Percentiles rank a stretch among this genome's conserved stretches.
phyloP scores from a whole-genome alignment of 495 filamentous ascomycete genomes.

The Parmelia sp. region DNA sequence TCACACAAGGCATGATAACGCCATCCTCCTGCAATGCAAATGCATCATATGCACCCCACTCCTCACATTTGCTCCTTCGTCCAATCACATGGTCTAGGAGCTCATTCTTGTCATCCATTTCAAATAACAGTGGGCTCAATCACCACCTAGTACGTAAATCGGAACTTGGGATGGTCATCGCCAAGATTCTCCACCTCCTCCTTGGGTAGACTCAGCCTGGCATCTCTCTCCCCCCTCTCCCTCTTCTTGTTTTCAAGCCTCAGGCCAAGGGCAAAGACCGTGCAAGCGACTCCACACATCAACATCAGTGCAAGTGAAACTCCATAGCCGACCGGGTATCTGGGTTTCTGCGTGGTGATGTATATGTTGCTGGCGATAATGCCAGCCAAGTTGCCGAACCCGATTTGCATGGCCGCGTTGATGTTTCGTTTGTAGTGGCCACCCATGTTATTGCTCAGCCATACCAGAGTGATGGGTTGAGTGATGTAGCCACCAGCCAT shows the following conservation, averaged over 20 bases:
- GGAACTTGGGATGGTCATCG: conserved; percentile 53
- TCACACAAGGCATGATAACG: not conserved
- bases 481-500: conserved; percentile 45
- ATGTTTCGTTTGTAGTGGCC: conserved; percentile 60
- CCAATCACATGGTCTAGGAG: not conserved
- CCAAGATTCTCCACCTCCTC: conserved; percentile 52
- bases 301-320: conserved; percentile 44
- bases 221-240: conserved; percentile 48
- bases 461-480: conserved; percentile 47
- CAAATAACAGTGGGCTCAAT: not conserved
- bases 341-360: conserved; percentile 41
- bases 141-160: conserved; percentile 32
- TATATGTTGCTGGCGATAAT: conserved; percentile 50
- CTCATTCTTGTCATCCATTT: not conserved
- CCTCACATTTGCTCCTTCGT: not conserved
- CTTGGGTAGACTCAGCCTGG: conserved; percentile 36
- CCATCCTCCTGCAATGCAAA: conserved; percentile 1
- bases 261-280: conserved; percentile 39
- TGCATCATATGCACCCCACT: not conserved
- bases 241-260: conserved; percentile 49
- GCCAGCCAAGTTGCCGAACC: conserved; percentile 51
- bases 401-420: conserved; percentile 48
- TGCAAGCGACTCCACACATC: conserved; percentile 40
- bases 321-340: conserved; percentile 46
- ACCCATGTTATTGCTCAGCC: conserved; percentile 53